phyloP scores from a whole-genome alignment of 352 stramenopile species.

The Pythium sp. region DNA sequence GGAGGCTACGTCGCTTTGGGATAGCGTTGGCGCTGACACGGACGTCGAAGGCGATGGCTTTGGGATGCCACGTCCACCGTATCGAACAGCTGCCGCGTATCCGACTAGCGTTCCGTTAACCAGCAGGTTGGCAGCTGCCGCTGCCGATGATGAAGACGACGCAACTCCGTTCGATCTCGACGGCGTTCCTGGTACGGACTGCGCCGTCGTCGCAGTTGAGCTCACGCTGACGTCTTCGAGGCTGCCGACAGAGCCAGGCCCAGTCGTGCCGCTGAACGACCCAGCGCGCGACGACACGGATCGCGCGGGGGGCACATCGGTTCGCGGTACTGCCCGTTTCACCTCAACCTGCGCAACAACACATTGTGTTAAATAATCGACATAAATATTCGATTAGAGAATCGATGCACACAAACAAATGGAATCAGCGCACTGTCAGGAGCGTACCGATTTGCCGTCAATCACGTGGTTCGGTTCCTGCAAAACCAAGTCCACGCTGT shows the following conservation, averaged over 20 bases:
- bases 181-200: conserved; percentile 51
- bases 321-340: conserved; percentile 82
- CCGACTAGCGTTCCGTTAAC: conserved; percentile 56
- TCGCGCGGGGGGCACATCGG: conserved; percentile 69
- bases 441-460: conserved; percentile 83
- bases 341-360: conserved; percentile 54
- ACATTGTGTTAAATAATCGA: not conserved
- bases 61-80: conserved; percentile 39
- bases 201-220: conserved; percentile 43
- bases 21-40: conserved; percentile 6
- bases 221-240: conserved; percentile 63
- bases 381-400: not conserved
- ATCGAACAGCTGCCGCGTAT: conserved; percentile 83
- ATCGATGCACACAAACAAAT: not conserved
- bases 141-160: conserved; percentile 25
- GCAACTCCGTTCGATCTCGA: conserved; percentile 42
- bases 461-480: conserved; percentile 89
- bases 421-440: not conserved
- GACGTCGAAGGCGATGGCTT: conserved; percentile 25
- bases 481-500: conserved; percentile 84
- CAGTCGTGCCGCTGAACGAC: conserved; percentile 78
- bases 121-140: conserved; percentile 26
- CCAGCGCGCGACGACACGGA: conserved; percentile 70
- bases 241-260: conserved; percentile 67
- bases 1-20: conserved; percentile 23